Base-by-base conservation (phyloP, 768 basidiomycete genomes). In the Megacollybia marginata region DNA sequence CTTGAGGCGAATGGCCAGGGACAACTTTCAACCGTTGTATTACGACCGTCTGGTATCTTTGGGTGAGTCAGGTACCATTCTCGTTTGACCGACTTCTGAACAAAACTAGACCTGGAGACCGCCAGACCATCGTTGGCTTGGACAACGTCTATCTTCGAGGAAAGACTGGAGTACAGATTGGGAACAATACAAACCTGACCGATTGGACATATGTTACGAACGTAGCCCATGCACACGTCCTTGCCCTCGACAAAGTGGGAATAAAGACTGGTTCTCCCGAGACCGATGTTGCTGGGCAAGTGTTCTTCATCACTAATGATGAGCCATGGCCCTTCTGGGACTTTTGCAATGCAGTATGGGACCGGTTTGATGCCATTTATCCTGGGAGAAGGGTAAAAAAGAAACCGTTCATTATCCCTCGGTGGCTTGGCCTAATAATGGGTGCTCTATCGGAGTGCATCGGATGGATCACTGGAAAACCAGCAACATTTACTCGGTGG, bases 321-420 rank as follows among this genome's bases (percentile, higher is more conserved):
- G 85, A 89, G 57, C 86, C 85, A 1, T 68, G 82, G 46, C 78
- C 77, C 57, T 88, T 86, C 67, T 88, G 86, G 86, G 82, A 85
- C 62, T 77, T 86, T 54, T 68, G 75, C 45, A 73, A 82, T 4
- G 64, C 71, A 0, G 57, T 87, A 13, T 88, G 83, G 84, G 55
- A 64, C 15, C 63, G 59, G 10, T 69, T 76, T 53, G 64, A 65
- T 50, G 67, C 65, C n/a, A 66, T 67, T 40, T 69, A 69, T 43
- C 57, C 68, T 9, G 68, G 70, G 19, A 63, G 57, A 47, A 69
- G 67, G 57, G 59, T 44, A 15, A 50, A 52, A 44, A 48, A 51
- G 57, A 46, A 45, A 20, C 35, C 49, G 13, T 31, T n/a, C 11
- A 40, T 40, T 6, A 46, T 53, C n/a, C 42, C 44, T 9, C 28